Evolutionary conservation across 805 yeast species (phyloP), one percentile per base, ranked within the genome.

Genomic region (Saccharomycopsis sp.): DNA sequence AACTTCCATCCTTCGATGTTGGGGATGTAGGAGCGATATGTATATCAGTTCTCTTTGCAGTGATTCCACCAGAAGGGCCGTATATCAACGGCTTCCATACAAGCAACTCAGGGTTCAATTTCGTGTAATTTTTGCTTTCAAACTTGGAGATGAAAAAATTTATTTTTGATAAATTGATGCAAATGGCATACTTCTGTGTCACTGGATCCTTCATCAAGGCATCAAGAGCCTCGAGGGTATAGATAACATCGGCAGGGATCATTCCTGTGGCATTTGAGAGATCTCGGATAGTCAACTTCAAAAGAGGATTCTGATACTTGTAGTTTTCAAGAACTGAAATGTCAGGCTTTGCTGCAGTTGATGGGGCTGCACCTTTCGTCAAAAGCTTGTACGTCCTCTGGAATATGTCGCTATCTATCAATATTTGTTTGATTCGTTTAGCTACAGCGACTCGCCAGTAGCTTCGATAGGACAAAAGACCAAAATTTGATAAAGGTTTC

Each of bases 401-500:
- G 46, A 56, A 50, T 24, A 58, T 34, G 18, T 53, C 40, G 23
- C 50, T 37, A 5, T 61, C 58, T 3, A 14, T 24, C 16, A 54
- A 44, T 53, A 62, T 53, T 18, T 64, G 63, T 44, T 62, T 62
- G 20, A 87, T 70, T 50, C 73, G 75, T 48, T 71, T 76, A 8
- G 94, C 79, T 5, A 90, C 72, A 2, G 85, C 75, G 1, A 82
- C 72, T 63, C 80, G 85, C 98, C 98, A 94, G 70, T 87, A 92
- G 64, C 83, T 87, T 61, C 95, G 74, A 70, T 92, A 94, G 60
- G 97, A 87, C 34, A 87, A 70, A 54, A 91, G 72, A 0, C 99
- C 99, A 56, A 92, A 73, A 62, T 87, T 91, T 63, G 94, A 85
- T 58, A 92, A 75, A 0, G 99, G 99, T 67, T 91, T 92, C 66